Percentiles rank a stretch among this genome's conserved stretches.
These are phyloP conservation scores for Fusarium irregulare DNA, from an alignment of 2,329 filamentous ascomycete genomes.

Conservation along the genomic window DNA sequence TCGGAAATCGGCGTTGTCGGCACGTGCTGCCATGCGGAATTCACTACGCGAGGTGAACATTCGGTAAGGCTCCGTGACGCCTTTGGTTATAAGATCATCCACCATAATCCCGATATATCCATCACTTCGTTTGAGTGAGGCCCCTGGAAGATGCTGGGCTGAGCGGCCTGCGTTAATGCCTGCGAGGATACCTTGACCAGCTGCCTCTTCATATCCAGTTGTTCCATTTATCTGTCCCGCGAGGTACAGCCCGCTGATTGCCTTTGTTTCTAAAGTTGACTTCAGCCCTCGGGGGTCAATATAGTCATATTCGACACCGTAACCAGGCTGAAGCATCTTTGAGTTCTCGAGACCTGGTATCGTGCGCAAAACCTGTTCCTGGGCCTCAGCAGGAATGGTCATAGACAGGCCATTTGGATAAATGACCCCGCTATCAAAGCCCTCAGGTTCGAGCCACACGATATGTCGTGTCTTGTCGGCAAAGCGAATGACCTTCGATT, in stretches of 20 bases:
- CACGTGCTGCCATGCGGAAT: conserved; percentile 90
- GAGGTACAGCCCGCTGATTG: conserved; percentile 87
- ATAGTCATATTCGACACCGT: conserved; percentile 98
- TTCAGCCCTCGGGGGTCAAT: conserved; percentile 90
- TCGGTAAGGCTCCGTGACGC: conserved; percentile 94
- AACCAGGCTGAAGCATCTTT: conserved; percentile 92
- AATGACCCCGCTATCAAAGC: conserved; percentile 87
- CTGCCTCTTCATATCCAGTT: conserved; percentile 97
- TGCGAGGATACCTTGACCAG: conserved; percentile 90
- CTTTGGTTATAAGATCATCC: conserved; percentile 96
- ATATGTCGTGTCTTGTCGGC: conserved; percentile 83
- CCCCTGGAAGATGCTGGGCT: conserved; percentile 71
- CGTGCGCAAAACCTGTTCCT: conserved; percentile 85
- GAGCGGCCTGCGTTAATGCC: conserved; percentile 94
- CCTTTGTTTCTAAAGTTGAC: conserved; percentile 93
- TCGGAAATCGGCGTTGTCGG: conserved; percentile 92
- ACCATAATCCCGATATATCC: conserved; percentile 99
- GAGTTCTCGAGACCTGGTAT: conserved; percentile 90
- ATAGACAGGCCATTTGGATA: conserved; percentile 98
- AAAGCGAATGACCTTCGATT: conserved; percentile 94
- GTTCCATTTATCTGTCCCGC: conserved; percentile 99
- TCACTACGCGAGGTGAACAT: conserved; percentile 98
- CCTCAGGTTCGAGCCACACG: conserved; percentile 97
- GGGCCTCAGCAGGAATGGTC: conserved; percentile 90
- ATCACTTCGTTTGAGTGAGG: conserved; percentile 82